Percentiles rank a stretch among this genome's conserved stretches.
phyloP scores from a whole-genome alignment of 441 rosid species.

The Jatropha multifida region DNA sequence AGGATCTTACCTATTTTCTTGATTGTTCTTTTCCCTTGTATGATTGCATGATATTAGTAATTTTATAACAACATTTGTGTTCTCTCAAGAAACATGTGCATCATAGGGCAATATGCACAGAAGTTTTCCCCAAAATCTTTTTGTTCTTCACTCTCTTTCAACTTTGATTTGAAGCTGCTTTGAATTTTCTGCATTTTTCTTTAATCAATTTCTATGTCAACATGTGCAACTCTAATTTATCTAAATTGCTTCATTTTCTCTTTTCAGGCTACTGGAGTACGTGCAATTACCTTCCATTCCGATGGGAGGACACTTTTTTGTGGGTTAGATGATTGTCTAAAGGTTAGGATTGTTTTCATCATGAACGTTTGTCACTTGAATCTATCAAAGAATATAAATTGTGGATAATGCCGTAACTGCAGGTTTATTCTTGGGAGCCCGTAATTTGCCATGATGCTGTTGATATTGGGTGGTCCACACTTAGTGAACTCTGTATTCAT shows the following conservation, averaged over 20 bases:
- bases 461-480: conserved; percentile 91
- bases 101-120: background rate
- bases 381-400: conserved; percentile 22
- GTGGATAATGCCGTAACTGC: conserved; percentile 28
- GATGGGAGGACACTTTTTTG: conserved; percentile 89
- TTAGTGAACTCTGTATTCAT: conserved; percentile 81
- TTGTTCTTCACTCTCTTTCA: background rate
- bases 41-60: background rate
- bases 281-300: conserved; percentile 70
- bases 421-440: conserved; percentile 99
- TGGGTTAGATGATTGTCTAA: conserved; percentile 83
- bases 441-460: conserved; percentile 73
- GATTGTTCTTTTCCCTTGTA: background rate
- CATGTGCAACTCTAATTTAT: conserved; percentile 4
- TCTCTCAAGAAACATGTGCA: background rate
- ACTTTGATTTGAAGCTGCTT: background rate
- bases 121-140: background rate
- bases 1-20: background rate
- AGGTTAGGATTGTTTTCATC: conserved; percentile 55
- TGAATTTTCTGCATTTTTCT: background rate
- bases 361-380: conserved; percentile 7
- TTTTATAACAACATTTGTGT: background rate
- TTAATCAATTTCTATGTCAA: background rate
- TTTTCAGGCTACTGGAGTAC: conserved; percentile 76
- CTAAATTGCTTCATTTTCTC: conserved; percentile 18